Percentiles rank a stretch among this genome's conserved stretches.
Conservation (phyloP, 805 yeast species). For the Metschnikowia shivogae region DNA sequence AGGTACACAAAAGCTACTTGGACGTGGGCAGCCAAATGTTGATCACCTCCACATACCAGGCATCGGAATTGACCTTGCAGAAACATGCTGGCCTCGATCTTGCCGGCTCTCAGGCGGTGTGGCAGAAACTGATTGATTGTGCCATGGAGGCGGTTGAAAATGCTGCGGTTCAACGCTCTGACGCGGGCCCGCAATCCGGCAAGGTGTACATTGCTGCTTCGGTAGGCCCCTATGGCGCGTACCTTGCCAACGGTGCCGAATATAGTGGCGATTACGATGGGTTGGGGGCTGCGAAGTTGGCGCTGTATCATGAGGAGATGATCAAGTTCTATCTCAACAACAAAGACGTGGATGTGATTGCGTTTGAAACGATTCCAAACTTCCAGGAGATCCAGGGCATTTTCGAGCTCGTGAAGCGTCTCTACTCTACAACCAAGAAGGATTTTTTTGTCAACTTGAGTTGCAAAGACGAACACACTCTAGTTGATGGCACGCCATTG, state of each 20-base stretch:
- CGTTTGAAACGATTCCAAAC: slow-evolving; percentile 72
- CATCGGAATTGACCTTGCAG: slow-evolving; percentile 13
- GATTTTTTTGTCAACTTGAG: slow-evolving; percentile 46
- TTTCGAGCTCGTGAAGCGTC: slow-evolving; percentile 33
- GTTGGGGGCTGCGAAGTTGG: slow-evolving; percentile 34
- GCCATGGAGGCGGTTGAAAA: slow-evolving; percentile 12
- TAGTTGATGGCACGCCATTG: slow-evolving; percentile 33
- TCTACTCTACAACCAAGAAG: slow-evolving; percentile 23
- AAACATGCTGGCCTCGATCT: slow-evolving; percentile 13
- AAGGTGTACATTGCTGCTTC: slow-evolving; percentile 50
- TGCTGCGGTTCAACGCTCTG: neutral
- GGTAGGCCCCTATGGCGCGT: slow-evolving; percentile 77
- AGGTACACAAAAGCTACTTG: slow-evolving; percentile 16
- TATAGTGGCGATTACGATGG: slow-evolving; percentile 64
- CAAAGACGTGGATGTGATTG: slow-evolving; percentile 50
- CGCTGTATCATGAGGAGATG: slow-evolving; percentile 49
- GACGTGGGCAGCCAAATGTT: slow-evolving; percentile 18
- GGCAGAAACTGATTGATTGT: slow-evolving; percentile 16
- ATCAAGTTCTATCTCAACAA: slow-evolving; percentile 35
- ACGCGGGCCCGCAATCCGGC: slow-evolving; percentile 1
- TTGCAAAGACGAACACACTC: slow-evolving; percentile 19
- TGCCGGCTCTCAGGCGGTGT: slow-evolving; percentile 8
- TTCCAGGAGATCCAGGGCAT: slow-evolving; percentile 52
- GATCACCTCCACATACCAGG: slow-evolving; percentile 20
- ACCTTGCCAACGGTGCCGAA: slow-evolving; percentile 63